phyloP scores from a whole-genome alignment of 2,329 filamentous ascomycete species.

The Paramyrothecium sp. region DNA sequence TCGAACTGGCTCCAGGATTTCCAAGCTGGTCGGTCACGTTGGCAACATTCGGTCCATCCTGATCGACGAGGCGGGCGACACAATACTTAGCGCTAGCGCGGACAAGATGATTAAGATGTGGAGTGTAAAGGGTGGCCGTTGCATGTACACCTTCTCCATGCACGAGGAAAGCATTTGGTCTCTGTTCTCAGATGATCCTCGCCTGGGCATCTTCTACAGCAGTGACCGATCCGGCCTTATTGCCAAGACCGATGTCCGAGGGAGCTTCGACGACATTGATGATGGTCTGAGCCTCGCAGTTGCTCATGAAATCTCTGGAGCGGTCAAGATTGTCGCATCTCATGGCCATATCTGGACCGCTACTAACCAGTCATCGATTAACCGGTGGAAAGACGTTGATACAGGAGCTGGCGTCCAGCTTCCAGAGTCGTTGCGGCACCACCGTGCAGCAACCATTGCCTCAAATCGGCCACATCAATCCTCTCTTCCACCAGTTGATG shows the following conservation, averaged over 20 bases:
- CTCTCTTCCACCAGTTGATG: slow-evolving; percentile 30
- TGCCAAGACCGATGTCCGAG: slow-evolving; percentile 91
- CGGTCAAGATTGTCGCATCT: slow-evolving; percentile 65
- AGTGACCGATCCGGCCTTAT: slow-evolving; percentile 88
- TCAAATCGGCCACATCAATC: slow-evolving; percentile 32
- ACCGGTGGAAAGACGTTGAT: slow-evolving; percentile 86
- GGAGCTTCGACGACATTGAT: slow-evolving; percentile 66
- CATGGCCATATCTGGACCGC: slow-evolving; percentile 86
- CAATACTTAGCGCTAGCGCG: slow-evolving; percentile 88
- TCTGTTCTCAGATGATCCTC: slow-evolving; percentile 82
- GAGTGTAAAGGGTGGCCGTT: slow-evolving; percentile 92
- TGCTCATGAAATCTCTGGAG: slow-evolving; percentile 85
- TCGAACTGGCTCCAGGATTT: slow-evolving; percentile 82
- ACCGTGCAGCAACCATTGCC: slow-evolving; percentile 44
- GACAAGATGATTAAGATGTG: slow-evolving; percentile 98
- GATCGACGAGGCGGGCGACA: slow-evolving; percentile 84
- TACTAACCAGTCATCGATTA: slow-evolving; percentile 87
- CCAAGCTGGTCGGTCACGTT: slow-evolving; percentile 95
- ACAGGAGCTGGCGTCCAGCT: slow-evolving; percentile 70
- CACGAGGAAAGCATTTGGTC: slow-evolving; percentile 99
- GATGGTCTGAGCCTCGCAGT: slow-evolving; percentile 89
- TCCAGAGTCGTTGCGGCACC: slow-evolving; percentile 51
- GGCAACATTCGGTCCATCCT: slow-evolving; percentile 92
- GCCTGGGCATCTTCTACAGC: slow-evolving; percentile 89
- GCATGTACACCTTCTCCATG: slow-evolving; percentile 98